These are phyloP conservation scores for Rhododendron molle DNA, from an alignment of 148 eudicot species.

Conservation along the genomic window DNA sequence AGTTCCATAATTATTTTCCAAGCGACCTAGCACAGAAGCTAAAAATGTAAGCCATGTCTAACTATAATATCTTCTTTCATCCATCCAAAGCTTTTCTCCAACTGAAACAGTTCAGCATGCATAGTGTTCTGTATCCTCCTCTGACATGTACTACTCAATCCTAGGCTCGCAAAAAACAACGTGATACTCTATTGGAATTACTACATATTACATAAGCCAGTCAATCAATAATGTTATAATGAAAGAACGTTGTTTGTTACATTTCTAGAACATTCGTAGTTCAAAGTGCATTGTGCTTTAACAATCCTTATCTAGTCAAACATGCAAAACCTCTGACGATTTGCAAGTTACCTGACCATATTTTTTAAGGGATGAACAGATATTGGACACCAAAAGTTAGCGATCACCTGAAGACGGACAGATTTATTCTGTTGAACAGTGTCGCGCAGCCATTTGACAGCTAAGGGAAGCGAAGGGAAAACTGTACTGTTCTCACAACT, in stretches of 20 bases:
- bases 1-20: neutral
- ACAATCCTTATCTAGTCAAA: neutral
- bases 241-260: neutral
- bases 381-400: neutral
- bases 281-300: neutral
- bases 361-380: neutral
- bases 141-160: neutral
- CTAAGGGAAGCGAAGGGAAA: slow-evolving; percentile 80
- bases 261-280: neutral
- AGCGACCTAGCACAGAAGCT: neutral
- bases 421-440: slow-evolving; percentile 56
- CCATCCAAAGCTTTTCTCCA: neutral
- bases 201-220: neutral
- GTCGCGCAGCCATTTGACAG: slow-evolving; percentile 91
- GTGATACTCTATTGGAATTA: neutral
- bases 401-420: slow-evolving; percentile 64
- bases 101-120: neutral
- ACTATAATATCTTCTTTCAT: neutral
- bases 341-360: neutral
- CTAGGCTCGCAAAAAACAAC: neutral
- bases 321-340: neutral
- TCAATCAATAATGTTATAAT: neutral
- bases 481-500: slow-evolving; percentile 61
- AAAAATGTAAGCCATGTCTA: neutral
- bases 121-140: neutral